phyloP scores from a whole-genome alignment of 768 basidiomycete genomes.

The Mycena vitilis region DNA sequence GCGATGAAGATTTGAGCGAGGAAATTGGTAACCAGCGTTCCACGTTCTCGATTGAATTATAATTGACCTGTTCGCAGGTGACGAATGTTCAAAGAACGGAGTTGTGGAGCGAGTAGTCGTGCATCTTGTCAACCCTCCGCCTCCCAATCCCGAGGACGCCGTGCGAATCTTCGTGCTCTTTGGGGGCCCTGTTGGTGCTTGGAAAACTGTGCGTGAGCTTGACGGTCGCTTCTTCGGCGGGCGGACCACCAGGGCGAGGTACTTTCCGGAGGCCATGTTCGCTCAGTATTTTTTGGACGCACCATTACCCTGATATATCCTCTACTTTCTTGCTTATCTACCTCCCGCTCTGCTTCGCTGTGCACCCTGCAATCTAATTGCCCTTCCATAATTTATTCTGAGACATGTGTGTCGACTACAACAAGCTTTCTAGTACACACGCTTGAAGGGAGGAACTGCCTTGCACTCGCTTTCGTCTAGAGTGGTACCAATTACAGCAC shows the following conservation, averaged over 20 bases:
- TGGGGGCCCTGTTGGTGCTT: slow-evolving; percentile 91
- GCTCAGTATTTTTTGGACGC: slow-evolving; percentile 61
- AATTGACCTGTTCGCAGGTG: slow-evolving; percentile 62
- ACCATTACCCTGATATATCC: slow-evolving; percentile 45
- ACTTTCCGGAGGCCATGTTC: slow-evolving; percentile 77
- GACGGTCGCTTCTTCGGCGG: slow-evolving; percentile 96
- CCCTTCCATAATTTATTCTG: slow-evolving; percentile 21
- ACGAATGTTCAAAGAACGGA: slow-evolving; percentile 91
- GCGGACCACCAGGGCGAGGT: slow-evolving; percentile 81
- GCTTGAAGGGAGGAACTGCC: slow-evolving; percentile 96
- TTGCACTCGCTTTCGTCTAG: slow-evolving; percentile 98
- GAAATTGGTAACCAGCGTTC: slow-evolving; percentile 78
- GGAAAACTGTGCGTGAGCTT: slow-evolving; percentile 94
- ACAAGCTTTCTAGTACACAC: slow-evolving; percentile 74
- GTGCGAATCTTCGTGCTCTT: slow-evolving; percentile 94
- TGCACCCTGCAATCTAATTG: slow-evolving; percentile 21
- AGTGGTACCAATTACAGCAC: slow-evolving; percentile 84
- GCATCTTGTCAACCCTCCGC: slow-evolving; percentile 78
- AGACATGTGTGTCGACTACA: slow-evolving; percentile 11
- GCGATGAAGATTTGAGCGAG: slow-evolving; percentile 82
- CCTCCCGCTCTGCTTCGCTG: too few species aligned
- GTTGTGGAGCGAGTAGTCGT: slow-evolving; percentile 92
- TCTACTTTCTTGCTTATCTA: not conserved
- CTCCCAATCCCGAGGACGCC: slow-evolving; percentile 77
- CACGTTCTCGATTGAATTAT: slow-evolving; percentile 1